Base-by-base conservation (phyloP, 2,329 filamentous ascomycete species). In the Trichophyton verrucosum region DNA sequence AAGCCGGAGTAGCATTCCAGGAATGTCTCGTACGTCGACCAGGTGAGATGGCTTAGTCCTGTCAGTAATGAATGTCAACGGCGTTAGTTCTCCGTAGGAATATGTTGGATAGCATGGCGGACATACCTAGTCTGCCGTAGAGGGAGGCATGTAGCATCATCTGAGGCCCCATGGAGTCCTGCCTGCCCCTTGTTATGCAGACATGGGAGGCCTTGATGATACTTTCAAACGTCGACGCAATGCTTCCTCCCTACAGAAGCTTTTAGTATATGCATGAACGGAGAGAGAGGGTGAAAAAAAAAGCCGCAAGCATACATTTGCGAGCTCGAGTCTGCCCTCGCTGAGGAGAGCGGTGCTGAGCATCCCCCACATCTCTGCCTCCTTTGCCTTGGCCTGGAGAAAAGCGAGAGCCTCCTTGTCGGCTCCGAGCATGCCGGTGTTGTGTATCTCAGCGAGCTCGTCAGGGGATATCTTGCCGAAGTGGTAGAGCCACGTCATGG, bases 401-500 rank as follows among this genome's bases (percentile, higher is more conserved):
- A 94, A 96, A 0, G 84, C 81, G 5, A 96, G 80, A 0, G 86
- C 90, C 70, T 96, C 91, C 65, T 87, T 87, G 59, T 91, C 88
- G 38, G 85, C 86, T 0, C 86, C 89, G 7, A 91, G 77, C 79
- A 90, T 85, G 61, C 84, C 89, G 67, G 82, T 85, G 44, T 86
- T 85, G 64, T 86, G 86, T 4, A 87, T 78, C 58, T 85, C 82
- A 57, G 80, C 82, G 65, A 91, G 84, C n/a, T 90, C 81, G 59
- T 84, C 80, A 0, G 91, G 88, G 67, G 92, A 91, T 0, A 88
- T 85, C 68, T 90, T 89, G n/a, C 87, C 88, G 67, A 96, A 95
- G 70, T 96, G 90, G 68, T 95, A 95, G 2, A 97, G 80, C 94
- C 94, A 99, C 69, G 91, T 95, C 63, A 99, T 82, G 36, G 91